These are phyloP conservation scores for Arabidopsis arenosa DNA, from an alignment of 345 rosid genomes.

Conservation along the genomic window DNA sequence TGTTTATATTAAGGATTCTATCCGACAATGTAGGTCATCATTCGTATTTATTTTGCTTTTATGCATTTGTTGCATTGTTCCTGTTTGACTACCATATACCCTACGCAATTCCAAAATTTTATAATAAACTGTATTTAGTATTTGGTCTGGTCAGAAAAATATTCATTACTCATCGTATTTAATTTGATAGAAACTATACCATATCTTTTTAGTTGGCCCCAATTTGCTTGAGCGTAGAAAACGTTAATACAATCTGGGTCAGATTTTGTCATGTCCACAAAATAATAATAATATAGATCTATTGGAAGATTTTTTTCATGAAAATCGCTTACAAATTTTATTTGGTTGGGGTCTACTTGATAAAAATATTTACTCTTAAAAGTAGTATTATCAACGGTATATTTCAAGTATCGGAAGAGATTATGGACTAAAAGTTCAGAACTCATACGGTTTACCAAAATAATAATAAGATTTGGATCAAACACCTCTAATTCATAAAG, in stretches of 20 bases:
- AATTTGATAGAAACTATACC: conserved; percentile 32
- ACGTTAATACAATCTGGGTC: conserved; percentile 9
- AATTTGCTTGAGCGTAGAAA: neutral
- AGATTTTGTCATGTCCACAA: neutral
- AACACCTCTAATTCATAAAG: no score
- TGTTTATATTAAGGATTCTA: conserved; percentile 46
- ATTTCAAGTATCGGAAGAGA: no score
- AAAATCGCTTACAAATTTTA: no score
- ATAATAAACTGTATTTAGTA: conserved; percentile 9
- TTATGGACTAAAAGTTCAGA: no score
- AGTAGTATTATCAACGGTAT: no score
- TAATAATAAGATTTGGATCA: no score
- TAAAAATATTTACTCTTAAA: no score
- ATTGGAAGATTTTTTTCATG: no score
- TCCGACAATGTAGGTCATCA: conserved; percentile 46
- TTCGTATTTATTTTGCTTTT: conserved; percentile 41
- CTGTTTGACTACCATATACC: conserved; percentile 31
- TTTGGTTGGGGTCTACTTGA: no score
- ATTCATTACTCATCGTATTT: conserved; percentile 15
- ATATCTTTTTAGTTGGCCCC: conserved; percentile 21
- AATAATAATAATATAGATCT: neutral
- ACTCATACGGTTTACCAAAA: no score
- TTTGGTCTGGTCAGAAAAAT: neutral
- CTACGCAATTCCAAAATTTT: conserved; percentile 14
- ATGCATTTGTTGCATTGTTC: conserved; percentile 35